These are phyloP conservation scores for Tulasnella sp. DNA, from an alignment of 768 basidiomycete genomes.

Conservation along the genomic window DNA sequence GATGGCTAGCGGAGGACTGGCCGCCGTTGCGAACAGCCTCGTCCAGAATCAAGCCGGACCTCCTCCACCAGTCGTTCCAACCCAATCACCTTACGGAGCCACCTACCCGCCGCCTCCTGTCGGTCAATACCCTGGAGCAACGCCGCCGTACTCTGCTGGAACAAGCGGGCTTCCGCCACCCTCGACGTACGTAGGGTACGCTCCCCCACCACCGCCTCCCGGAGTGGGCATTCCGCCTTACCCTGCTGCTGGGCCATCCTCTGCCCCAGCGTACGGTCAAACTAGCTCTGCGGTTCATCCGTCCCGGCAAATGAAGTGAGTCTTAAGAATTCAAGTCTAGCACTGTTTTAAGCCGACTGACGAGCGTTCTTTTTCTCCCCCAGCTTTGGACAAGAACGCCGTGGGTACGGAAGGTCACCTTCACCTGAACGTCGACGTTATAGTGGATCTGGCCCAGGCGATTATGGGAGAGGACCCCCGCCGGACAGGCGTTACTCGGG, in stretches of 20 bases:
- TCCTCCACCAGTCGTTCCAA: not conserved
- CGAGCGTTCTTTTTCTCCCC: not conserved
- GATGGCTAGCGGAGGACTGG: not conserved
- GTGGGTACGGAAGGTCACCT: conserved; percentile 18
- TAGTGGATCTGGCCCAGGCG: not conserved
- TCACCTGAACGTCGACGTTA: conserved; percentile 10
- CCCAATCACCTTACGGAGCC: not conserved
- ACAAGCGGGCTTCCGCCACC: not conserved
- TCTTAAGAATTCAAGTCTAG: not conserved
- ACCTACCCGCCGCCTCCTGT: not conserved
- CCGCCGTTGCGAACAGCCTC: not conserved
- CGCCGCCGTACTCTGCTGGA: not conserved
- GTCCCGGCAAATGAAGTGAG: conserved; percentile 26
- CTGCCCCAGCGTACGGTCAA: conserved; percentile 14
- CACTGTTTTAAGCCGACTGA: not conserved
- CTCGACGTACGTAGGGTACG: not conserved
- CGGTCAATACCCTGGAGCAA: not conserved
- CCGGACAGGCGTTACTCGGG: not conserved
- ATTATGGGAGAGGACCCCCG: conserved; percentile 7
- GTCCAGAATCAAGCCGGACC: conserved; percentile 15
- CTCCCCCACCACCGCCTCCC: conserved; percentile 25
- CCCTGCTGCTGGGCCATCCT: conserved; percentile 18
- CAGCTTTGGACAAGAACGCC: not conserved
- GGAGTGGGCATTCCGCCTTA: conserved; percentile 11
- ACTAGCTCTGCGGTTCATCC: not conserved